Evolutionary conservation across 2,329 filamentous ascomycete genomes (phyloP).

Genomic region (Beauveria sp.): DNA sequence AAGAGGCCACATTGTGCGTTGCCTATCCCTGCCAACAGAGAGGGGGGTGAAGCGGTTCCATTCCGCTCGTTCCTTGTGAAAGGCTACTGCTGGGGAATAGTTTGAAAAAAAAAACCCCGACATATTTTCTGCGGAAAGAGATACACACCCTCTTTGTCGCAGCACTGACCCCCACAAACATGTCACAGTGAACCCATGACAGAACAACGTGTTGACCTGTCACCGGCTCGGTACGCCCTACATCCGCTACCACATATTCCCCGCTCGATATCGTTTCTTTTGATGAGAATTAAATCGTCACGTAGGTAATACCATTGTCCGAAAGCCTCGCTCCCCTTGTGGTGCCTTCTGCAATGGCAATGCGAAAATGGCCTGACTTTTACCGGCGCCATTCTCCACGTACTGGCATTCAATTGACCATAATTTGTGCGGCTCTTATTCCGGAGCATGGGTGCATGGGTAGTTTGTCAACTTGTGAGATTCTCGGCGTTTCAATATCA

Average conservation of each 20-base stretch:
- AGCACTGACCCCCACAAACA: background rate
- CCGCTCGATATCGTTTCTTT: background rate
- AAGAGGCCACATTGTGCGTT: background rate
- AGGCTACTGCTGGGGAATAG: background rate
- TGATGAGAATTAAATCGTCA: background rate
- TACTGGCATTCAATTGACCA: background rate
- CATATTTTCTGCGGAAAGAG: background rate
- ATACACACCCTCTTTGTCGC: background rate
- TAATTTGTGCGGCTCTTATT: background rate
- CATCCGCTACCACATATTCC: background rate
- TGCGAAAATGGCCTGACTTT: slow-evolving; percentile 7
- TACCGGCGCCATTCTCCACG: background rate
- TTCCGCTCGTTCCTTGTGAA: background rate
- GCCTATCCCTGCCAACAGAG: background rate
- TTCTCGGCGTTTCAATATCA: background rate
- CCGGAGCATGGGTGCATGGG: background rate
- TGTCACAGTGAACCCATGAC: background rate
- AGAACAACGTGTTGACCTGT: background rate
- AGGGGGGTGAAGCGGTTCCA: background rate
- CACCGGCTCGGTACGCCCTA: background rate
- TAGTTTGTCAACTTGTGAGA: background rate
- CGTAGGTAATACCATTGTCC: background rate
- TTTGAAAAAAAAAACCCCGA: too few relatives aligned
- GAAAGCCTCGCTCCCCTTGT: background rate
- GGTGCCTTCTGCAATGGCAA: background rate